Percentiles rank a stretch among this genome's conserved stretches.
Conservation (phyloP, 768 basidiomycete species). For the Mycena crocata region DNA sequence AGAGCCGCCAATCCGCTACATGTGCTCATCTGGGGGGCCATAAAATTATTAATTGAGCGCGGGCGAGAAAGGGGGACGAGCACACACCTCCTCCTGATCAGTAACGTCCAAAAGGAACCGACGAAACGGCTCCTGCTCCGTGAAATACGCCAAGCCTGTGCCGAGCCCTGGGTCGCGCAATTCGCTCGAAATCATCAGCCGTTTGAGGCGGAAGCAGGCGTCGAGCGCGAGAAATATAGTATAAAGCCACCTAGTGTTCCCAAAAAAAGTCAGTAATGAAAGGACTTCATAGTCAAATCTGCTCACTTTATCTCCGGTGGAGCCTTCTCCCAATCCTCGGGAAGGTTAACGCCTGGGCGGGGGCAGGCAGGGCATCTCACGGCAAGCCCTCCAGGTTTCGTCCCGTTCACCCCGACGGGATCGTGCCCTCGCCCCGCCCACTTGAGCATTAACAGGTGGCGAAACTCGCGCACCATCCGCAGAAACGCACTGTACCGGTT, state of each 20-base stretch:
- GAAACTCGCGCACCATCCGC: slow-evolving; percentile 31
- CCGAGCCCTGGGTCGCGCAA: neutral
- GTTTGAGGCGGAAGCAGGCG: neutral
- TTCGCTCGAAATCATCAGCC: neutral
- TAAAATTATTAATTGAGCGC: too few relatives aligned
- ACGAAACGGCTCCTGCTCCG: neutral
- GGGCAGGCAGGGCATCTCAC: slow-evolving; percentile 50
- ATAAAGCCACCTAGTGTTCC: neutral
- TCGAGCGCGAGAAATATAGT: neutral
- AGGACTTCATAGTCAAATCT: too few relatives aligned
- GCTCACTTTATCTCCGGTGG: slow-evolving; percentile 31
- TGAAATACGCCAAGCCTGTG: neutral
- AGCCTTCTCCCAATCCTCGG: slow-evolving; percentile 37
- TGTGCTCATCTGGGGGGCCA: slow-evolving; percentile 32
- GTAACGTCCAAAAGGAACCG: slow-evolving; percentile 9
- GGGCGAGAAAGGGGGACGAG: slow-evolving; percentile 20
- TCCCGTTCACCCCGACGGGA: slow-evolving; percentile 33
- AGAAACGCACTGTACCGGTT: slow-evolving; percentile 26
- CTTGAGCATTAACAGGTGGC: slow-evolving; percentile 43
- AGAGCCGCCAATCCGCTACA: slow-evolving; percentile 28
- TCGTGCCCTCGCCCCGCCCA: slow-evolving; percentile 41
- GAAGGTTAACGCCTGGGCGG: slow-evolving; percentile 44
- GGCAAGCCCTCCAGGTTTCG: slow-evolving; percentile 40
- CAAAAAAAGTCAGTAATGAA: neutral
- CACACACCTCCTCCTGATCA: slow-evolving; percentile 24